Evolutionary conservation across 371 early-diverging fungal genomes (phyloP).

Genomic region (Mucor saturninus): DNA sequence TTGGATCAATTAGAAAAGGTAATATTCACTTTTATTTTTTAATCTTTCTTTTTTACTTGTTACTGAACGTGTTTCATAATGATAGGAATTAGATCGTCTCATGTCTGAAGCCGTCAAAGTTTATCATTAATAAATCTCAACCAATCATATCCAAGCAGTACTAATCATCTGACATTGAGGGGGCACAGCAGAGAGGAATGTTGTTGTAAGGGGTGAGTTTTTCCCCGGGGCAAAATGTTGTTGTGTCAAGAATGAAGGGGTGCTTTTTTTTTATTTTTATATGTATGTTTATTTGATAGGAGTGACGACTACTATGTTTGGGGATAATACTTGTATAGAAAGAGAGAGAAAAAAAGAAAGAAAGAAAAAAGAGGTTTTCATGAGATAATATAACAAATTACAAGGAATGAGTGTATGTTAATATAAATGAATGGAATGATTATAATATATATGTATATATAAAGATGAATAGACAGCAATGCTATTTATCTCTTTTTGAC

Average conservation of each 20-base stretch:
- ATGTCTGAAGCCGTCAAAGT: slow-evolving; percentile 43
- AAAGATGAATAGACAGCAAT: neutral
- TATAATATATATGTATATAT: slow-evolving; percentile 3
- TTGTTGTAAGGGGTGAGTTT: neutral
- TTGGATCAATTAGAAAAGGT: slow-evolving; percentile 56
- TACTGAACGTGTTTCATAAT: neutral
- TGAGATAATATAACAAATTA: slow-evolving; percentile 4
- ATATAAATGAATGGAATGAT: slow-evolving; percentile 13
- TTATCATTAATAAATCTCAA: slow-evolving; percentile 23
- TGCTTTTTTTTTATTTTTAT: too few species aligned
- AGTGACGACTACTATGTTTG: neutral
- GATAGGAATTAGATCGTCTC: slow-evolving; percentile 42
- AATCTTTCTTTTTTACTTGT: neutral
- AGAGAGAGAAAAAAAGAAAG: neutral
- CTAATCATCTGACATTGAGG: neutral
- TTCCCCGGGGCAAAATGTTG: too few species aligned
- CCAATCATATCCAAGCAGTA: neutral
- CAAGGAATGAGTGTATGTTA: neutral
- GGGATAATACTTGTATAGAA: neutral
- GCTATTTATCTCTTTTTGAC: slow-evolving; percentile 28
- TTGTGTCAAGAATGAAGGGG: too few species aligned
- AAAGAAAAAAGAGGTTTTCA: neutral
- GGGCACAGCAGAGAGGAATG: slow-evolving; percentile 4
- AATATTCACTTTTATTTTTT: slow-evolving; percentile 1
- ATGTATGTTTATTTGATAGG: neutral